A percentile compares a stretch with the other conserved stretches of the same genome.
Evolutionary conservation across 208 protist species (phyloP).

Genomic region (Zelonia costaricensis): DNA sequence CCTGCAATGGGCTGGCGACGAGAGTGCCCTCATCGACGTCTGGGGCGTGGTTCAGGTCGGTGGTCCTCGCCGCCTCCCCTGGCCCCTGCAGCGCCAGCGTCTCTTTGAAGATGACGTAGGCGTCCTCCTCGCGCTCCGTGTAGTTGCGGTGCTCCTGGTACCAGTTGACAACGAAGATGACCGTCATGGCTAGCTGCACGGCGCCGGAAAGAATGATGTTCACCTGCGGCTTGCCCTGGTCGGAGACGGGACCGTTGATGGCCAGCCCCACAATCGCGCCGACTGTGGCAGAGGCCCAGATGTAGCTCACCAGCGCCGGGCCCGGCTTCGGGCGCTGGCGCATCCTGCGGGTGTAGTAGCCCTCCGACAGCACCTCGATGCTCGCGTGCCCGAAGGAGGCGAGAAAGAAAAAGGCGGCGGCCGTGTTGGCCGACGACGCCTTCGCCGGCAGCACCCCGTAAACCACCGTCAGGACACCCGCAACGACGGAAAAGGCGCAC

Average conservation of each 20-base stretch:
- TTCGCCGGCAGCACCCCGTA: conserved; percentile 36
- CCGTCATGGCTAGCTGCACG: conserved; percentile 35
- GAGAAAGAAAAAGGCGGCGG: conserved; percentile 44
- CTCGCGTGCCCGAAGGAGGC: too few species aligned
- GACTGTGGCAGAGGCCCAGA: too few species aligned
- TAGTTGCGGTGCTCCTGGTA: conserved; percentile 47
- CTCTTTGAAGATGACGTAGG: conserved; percentile 1
- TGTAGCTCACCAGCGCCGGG: too few species aligned
- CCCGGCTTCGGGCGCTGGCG: too few species aligned
- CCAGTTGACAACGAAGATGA: conserved; percentile 59
- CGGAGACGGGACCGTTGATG: too few species aligned
- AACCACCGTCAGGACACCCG: too few species aligned
- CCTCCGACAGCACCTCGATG: too few species aligned
- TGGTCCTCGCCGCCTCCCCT: neutral
- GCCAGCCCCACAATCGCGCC: too few species aligned
- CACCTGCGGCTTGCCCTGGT: too few species aligned
- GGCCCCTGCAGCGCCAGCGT: neutral
- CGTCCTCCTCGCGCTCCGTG: conserved; percentile 39
- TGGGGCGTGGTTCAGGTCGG: neutral
- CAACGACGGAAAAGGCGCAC: too few species aligned
- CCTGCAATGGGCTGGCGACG: neutral
- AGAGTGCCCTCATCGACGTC: neutral
- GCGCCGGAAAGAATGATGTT: conserved; percentile 38
- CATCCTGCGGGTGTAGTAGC: too few species aligned
- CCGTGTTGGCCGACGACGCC: conserved; percentile 18